Conservation (phyloP, 2,329 filamentous ascomycete genomes). For the Botrytis sinoallii region DNA sequence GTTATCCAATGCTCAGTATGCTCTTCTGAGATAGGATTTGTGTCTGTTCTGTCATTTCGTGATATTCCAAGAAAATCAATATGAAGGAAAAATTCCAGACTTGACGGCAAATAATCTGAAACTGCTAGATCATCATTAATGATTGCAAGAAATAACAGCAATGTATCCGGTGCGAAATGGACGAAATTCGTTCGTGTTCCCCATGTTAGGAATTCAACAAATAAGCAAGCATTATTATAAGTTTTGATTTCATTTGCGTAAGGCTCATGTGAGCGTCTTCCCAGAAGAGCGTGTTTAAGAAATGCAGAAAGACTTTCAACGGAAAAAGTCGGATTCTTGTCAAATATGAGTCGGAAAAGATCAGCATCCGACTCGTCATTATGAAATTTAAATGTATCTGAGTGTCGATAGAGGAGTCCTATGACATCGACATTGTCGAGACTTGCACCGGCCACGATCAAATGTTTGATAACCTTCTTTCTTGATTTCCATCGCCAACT, state of each 20-base stretch:
- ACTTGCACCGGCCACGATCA: background rate
- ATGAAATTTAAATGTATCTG: accelerated
- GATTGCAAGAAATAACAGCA: background rate
- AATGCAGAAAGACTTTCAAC: background rate
- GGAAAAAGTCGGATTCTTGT: background rate
- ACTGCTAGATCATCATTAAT: background rate
- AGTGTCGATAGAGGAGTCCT: background rate
- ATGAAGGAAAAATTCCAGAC: background rate
- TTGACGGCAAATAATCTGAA: accelerated
- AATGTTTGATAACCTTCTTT: background rate
- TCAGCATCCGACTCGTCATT: background rate
- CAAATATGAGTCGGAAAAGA: background rate
- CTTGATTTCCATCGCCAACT: background rate
- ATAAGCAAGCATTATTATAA: background rate
- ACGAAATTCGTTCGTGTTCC: background rate
- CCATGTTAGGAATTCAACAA: background rate
- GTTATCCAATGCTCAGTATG: background rate
- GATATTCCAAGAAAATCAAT: background rate
- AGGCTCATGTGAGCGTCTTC: too few species aligned
- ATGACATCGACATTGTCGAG: background rate
- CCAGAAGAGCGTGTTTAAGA: accelerated
- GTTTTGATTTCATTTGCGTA: too few species aligned
- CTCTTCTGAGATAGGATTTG: accelerated
- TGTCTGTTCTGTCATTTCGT: background rate
- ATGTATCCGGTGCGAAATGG: background rate